Base-by-base conservation (phyloP, 1,284 basidiomycete species). In the Lentinus polychrous region DNA sequence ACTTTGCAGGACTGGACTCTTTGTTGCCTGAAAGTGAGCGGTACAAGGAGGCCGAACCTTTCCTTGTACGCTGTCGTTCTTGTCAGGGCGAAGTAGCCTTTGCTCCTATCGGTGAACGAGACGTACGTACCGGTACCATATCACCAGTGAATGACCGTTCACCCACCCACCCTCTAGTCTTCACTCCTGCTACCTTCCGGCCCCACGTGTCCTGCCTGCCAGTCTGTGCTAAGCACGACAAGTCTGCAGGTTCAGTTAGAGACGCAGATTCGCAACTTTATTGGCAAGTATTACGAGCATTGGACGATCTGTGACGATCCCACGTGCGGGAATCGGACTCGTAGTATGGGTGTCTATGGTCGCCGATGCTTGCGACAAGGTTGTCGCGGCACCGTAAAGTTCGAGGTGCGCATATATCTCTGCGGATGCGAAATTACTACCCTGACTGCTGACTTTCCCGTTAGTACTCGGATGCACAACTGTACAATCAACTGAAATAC, bases 291-390 rank as follows among this genome's bases (percentile, higher is more conserved):
- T 68, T 99, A 99, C 63, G 81, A 95, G 57, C 83, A 84, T 5
- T 94, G 89, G 87, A 86, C 81, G 1, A 71, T 89, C 10, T 99
- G 96, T 67, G 79, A 91, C 57, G 95, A 97, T 55, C 73, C 81
- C 24, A 86, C 83, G 1, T 99, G 96, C 63, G 79, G 81, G 8
- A 78, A 84, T 49, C 76, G 84, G 17, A 94, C 94, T n/a, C 76
- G 94, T 20, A 86, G 83, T 75, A 93, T 96, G 83, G 76, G 89
- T 37, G 92, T 98, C 0, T 96, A 94, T 64, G 92, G 92, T 7
- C 78, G 82, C 39, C 73, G 83, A 43, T 97, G 94, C 62, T 66
- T 94, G 51, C 75, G 75, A 41, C 67, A 67, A 8, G 78, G 70
- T 15, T 96, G 94, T 66, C 72, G 63, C 48, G 90, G 90, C 0